Evolutionary conservation across 228 moss, liverwort and hornwort species (phyloP).

Genomic region (Sphagnum magellanicum): DNA sequence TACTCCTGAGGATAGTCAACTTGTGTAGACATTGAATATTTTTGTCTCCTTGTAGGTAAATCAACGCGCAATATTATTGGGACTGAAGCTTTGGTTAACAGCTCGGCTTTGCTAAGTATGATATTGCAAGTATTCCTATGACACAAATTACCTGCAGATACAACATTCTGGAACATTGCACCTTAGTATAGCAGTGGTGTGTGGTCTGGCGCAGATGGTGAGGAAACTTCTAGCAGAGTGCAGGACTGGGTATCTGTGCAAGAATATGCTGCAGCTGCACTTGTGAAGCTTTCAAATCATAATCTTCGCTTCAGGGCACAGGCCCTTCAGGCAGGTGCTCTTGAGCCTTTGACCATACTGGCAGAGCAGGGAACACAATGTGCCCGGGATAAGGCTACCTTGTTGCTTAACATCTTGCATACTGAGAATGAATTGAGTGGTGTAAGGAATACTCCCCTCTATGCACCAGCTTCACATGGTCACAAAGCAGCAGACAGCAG

Average conservation of each 20-base stretch:
- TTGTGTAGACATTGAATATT: no score
- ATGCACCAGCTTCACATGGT: no score
- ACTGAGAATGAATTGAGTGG: no score
- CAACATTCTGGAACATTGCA: not conserved
- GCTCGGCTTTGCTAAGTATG: no score
- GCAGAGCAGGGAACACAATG: constrained; percentile 65
- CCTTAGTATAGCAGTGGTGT: not conserved
- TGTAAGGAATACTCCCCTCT: no score
- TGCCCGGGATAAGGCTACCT: constrained; percentile 65
- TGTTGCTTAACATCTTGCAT: constrained; percentile 52
- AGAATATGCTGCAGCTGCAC: constrained; percentile 83
- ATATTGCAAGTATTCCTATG: no score
- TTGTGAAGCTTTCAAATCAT: constrained; percentile 70
- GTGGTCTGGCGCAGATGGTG: constrained; percentile 13
- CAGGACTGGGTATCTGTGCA: constrained; percentile 65
- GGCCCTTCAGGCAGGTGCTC: constrained; percentile 69
- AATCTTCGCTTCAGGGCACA: constrained; percentile 76
- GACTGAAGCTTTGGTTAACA: no score
- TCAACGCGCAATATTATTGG: no score
- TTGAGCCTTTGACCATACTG: constrained; percentile 54
- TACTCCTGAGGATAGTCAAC: no score
- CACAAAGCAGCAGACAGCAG: no score
- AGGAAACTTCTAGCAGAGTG: constrained; percentile 28
- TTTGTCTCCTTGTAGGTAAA: no score
- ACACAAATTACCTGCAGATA: not conserved